Evolutionary conservation across 225 moss, liverwort and hornwort genomes (phyloP).

Genomic region (Pseudisothecium myosuroides): DNA sequence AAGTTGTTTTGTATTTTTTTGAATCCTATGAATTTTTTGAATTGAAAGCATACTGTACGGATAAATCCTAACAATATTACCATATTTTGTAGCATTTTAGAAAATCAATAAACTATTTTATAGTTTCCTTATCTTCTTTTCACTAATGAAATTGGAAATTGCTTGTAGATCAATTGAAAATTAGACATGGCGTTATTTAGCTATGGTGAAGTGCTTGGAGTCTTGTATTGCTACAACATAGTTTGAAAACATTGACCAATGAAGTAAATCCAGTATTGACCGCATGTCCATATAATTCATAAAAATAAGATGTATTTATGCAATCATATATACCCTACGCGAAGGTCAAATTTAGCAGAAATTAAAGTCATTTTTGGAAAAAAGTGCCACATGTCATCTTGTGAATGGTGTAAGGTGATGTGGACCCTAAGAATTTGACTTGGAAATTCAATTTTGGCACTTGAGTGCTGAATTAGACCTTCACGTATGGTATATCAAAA

Average conservation of each 20-base stretch:
- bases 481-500: no score
- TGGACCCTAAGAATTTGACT: no score
- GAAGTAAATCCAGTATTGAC: background rate
- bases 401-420: no score
- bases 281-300: background rate
- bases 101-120: background rate
- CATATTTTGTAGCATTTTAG: background rate
- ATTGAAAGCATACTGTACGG: no score
- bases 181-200: background rate
- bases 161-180: background rate
- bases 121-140: background rate
- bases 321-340: background rate
- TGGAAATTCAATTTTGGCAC: no score
- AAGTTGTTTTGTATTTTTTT: no score
- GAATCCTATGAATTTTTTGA: no score
- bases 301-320: background rate
- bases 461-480: no score
- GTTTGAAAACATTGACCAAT: background rate
- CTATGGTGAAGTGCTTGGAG: background rate
- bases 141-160: background rate
- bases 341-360: no score
- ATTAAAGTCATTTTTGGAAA: no score
- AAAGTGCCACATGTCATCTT: no score
- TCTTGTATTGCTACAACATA: background rate
- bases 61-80: background rate